Evolutionary conservation across 371 early-diverging fungal species (phyloP).

Genomic region (Nematocida sp.): DNA sequence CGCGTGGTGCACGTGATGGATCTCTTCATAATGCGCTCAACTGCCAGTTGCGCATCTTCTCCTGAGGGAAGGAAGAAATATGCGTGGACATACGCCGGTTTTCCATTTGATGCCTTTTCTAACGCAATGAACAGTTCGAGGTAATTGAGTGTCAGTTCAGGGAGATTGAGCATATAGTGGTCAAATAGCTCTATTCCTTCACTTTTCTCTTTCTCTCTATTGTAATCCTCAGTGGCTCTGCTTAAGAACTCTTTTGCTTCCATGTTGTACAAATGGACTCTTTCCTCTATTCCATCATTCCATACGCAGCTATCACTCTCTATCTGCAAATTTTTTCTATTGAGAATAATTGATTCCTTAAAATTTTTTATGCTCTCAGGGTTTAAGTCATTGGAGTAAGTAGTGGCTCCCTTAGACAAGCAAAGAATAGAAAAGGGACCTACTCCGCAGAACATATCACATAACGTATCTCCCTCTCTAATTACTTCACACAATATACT

Average conservation of each 20-base stretch:
- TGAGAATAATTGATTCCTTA: constrained; percentile 73
- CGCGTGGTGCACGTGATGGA: constrained; percentile 10
- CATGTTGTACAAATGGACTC: constrained; percentile 50
- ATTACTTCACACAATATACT: constrained; percentile 77
- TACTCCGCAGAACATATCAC: constrained; percentile 91
- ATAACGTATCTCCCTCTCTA: constrained; percentile 71
- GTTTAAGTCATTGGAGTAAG: constrained; percentile 94
- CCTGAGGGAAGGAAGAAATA: constrained; percentile 62
- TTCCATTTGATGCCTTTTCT: neutral
- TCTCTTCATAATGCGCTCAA: constrained; percentile 30
- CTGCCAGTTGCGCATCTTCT: constrained; percentile 26
- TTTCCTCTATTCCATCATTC: constrained; percentile 61
- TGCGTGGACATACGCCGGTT: constrained; percentile 49
- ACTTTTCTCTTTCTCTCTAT: neutral
- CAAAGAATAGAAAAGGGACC: constrained; percentile 95
- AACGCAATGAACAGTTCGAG: constrained; percentile 37
- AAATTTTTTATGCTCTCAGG: constrained; percentile 78
- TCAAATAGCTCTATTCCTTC: constrained; percentile 28
- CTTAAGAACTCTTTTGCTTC: constrained; percentile 26
- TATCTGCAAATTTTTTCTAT: constrained; percentile 70
- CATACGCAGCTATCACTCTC: constrained; percentile 20
- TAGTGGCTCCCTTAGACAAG: constrained; percentile 72
- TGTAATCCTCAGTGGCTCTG: neutral
- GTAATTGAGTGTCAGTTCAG: constrained; percentile 64
- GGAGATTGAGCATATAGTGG: constrained; percentile 67